Evolutionary conservation across 768 basidiomycete species (phyloP), one percentile per base, ranked within the genome.

Genomic region (Suillus tomentosus): DNA sequence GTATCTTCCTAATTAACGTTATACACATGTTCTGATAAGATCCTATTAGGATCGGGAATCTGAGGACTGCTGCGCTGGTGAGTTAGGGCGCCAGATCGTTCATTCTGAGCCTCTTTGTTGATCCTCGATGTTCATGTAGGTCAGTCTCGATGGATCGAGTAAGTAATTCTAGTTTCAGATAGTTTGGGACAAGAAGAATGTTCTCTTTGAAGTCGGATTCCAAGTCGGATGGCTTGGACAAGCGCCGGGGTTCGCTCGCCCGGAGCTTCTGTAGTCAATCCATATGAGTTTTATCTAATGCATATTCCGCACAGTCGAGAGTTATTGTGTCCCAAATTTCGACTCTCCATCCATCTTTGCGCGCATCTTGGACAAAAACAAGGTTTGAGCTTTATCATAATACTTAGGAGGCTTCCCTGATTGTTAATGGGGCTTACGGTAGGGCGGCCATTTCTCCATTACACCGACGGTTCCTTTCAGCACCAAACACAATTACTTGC

Each of bases 271-370:
- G 37, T 63, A 22, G n/a, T 37, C 42, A 27, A 22, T 31, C 40
- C n/a, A 43, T 42, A n/a, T 51, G 27, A 50, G 19, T 42, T 42
- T 27, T 10, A 43, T 58, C 40, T 58, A 31, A 58, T 42, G 14
- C 57, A 42, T 42, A 58, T 34, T 53, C 13, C 40, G 60, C 48
- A 27, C 63, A 94, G 91, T 96, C 67, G 95, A 96, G 75, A 92
- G 90, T 66, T 95, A 95, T 75, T 97, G 95, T 70, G 84, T 96
- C 34, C 95, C 95, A 1, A 83, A 95, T 79, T 96, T 97, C 73
- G 95, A 97, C 76, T 95, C 94, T 2, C 95, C 95, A 4, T 94
- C 92, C 19, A 82, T 96, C 57, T 96, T 96, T 67, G 95, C 94
- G 8, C 86, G 95, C 9, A 92, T 94, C 68, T 82, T 95, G 7